Base-by-base conservation (phyloP, 140 eudicot species). In the Ambrosia hybrid region DNA sequence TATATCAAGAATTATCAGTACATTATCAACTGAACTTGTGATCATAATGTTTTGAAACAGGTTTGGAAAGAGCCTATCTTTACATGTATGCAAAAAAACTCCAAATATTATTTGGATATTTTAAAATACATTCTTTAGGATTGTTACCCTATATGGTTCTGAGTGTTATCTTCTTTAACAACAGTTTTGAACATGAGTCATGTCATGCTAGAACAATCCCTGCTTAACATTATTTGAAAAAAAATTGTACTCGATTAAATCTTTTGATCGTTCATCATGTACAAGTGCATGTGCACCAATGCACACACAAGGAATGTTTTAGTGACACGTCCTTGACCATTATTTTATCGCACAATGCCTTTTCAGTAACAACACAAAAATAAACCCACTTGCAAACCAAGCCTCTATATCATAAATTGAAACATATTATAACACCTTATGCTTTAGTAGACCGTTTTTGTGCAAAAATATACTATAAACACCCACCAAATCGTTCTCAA, bases 191-290 rank as follows among this genome's bases (percentile, higher is more conserved):
- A 21, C 51, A 66, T 57, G 33, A n/a, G 59, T 45, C 14, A 45
- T 75, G 73, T 3, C 73, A 21, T 65, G 73, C 43, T 26, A 13
- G 21, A 21, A 30, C 69, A 11, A 7, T 51, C 65, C 37, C 5
- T 39, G 62, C 41, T 53, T 2, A 63, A 38, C 30, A 13, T 7
- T 72, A 0, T 43, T 6, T 51, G 41, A 52, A 58, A 10, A 7
- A 41, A 11, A 8, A 45, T 38, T 0, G 45, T 49, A 14, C 51
- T 63, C 7, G 48, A 69, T 3, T 46, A 46, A 46, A 46, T 9
- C 0, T 46, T 61, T 14, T 62, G 37, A 62, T 51, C 10, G 52
- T 73, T 13, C 78, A 7, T 34, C 61, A 62, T 49, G 53, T n/a
- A 17, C 57, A 51, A 46, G 13, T 2, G 13, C 9, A 10, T 0